Evolutionary conservation across 1,284 basidiomycete genomes (phyloP).

Genomic region (Inonotus obliquus): DNA sequence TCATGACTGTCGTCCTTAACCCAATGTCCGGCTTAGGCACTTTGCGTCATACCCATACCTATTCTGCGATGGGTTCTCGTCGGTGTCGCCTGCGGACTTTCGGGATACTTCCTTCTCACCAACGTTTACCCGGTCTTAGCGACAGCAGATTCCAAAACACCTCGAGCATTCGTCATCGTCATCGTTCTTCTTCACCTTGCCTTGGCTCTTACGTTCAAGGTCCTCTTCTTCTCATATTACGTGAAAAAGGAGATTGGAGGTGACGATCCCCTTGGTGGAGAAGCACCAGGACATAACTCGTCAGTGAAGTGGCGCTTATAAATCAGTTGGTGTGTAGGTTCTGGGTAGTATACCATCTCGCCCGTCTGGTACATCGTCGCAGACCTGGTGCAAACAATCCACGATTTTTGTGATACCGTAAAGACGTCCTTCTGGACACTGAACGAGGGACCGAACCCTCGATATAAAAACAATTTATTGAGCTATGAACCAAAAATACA

Average conservation of each 20-base stretch:
- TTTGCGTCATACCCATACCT: slow-evolving; percentile 78
- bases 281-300: background rate
- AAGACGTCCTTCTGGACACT: too few relatives aligned
- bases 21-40: slow-evolving; percentile 40
- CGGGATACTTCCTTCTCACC: slow-evolving; percentile 77
- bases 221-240: slow-evolving; percentile 86
- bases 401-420: too few relatives aligned
- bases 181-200: slow-evolving; percentile 68
- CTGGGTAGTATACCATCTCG: background rate
- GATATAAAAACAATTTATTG: too few relatives aligned
- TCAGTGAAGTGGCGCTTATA: background rate
- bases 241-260: slow-evolving; percentile 50
- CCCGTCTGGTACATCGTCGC: background rate
- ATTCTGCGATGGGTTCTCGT: slow-evolving; percentile 79
- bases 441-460: too few relatives aligned
- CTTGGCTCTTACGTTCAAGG: slow-evolving; percentile 78
- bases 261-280: slow-evolving; percentile 29
- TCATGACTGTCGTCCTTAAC: background rate
- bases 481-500: too few relatives aligned
- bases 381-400: too few relatives aligned
- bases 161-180: slow-evolving; percentile 71
- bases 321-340: background rate
- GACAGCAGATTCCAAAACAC: slow-evolving; percentile 79
- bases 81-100: slow-evolving; percentile 63
- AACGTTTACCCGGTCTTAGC: slow-evolving; percentile 90